Conservation (phyloP, 2,329 filamentous ascomycete genomes). For the Fonsecaea multimorphosa region DNA sequence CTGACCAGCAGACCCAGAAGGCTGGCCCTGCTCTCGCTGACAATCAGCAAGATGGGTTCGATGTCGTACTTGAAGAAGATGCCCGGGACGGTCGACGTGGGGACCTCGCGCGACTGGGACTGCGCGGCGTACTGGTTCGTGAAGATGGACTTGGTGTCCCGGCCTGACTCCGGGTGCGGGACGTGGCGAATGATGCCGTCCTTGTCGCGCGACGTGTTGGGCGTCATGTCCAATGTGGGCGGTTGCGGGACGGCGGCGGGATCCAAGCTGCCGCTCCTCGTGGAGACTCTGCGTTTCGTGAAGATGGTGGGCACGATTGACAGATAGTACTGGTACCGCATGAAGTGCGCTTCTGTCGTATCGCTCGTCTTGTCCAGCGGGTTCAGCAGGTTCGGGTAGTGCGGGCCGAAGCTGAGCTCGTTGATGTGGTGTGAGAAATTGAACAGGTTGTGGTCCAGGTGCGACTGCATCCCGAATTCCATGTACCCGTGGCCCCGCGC, state of each 20-base stretch:
- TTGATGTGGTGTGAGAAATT: constrained; percentile 98
- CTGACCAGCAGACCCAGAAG: constrained; percentile 78
- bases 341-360: constrained; percentile 75
- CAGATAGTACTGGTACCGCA: constrained; percentile 98
- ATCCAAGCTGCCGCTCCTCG: constrained; percentile 48
- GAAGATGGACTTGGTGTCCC: constrained; percentile 67
- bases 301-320: constrained; percentile 95
- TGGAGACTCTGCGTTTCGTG: constrained; percentile 59
- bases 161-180: constrained; percentile 33
- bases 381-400: constrained; percentile 91
- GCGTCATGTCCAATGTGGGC: constrained; percentile 45
- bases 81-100: constrained; percentile 77
- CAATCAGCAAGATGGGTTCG: constrained; percentile 86
- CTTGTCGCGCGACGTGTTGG: constrained; percentile 44
- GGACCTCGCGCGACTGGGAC: constrained; percentile 75
- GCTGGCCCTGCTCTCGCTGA: constrained; percentile 79
- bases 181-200: constrained; percentile 36
- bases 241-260: constrained; percentile 47
- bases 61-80: constrained; percentile 99
- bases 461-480: constrained; percentile 67
- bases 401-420: constrained; percentile 95
- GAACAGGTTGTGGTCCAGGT: constrained; percentile 88
- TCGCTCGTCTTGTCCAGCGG: constrained; percentile 92
- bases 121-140: constrained; percentile 99
- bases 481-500: constrained; percentile 93